Conservation (phyloP, 768 basidiomycete genomes). For the Hydnomerulius pinastri region DNA sequence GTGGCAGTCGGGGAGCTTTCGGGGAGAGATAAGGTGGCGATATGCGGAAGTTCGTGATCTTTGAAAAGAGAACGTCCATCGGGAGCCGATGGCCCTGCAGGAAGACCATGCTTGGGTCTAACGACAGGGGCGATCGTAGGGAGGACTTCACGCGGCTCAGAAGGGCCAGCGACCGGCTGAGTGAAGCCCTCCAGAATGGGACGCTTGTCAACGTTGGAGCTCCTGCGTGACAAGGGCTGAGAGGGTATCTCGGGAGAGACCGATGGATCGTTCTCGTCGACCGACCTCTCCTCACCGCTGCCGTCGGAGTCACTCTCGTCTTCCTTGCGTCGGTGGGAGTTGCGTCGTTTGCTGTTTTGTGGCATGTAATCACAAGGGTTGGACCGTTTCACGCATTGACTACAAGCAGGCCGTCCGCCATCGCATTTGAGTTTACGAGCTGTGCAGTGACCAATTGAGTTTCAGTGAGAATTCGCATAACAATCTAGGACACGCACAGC, state of each 20-base stretch:
- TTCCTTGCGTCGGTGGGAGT: slow-evolving; percentile 61
- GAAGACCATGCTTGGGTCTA: slow-evolving; percentile 30
- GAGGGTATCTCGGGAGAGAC: slow-evolving; percentile 54
- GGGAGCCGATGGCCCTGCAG: slow-evolving; percentile 22
- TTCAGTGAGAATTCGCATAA: slow-evolving; percentile 12
- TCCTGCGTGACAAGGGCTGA: slow-evolving; percentile 37
- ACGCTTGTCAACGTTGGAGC: slow-evolving; percentile 38
- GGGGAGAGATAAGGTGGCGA: slow-evolving; percentile 66
- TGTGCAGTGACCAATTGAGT: slow-evolving; percentile 35
- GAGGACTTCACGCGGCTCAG: slow-evolving; percentile 49
- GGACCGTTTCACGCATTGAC: slow-evolving; percentile 77
- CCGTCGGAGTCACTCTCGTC: slow-evolving; percentile 61
- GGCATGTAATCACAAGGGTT: slow-evolving; percentile 82
- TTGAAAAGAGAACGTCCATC: slow-evolving; percentile 49
- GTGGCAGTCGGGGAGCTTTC: slow-evolving; percentile 54
- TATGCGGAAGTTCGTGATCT: slow-evolving; percentile 70
- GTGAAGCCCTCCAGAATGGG: slow-evolving; percentile 34
- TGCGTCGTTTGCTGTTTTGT: slow-evolving; percentile 69
- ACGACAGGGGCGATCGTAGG: slow-evolving; percentile 37
- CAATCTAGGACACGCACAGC: slow-evolving; percentile 59
- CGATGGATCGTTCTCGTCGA: slow-evolving; percentile 50
- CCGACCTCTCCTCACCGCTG: slow-evolving; percentile 61
- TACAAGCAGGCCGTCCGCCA: slow-evolving; percentile 79
- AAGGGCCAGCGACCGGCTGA: slow-evolving; percentile 31
- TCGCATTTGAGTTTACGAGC: slow-evolving; percentile 90